Percentiles rank a stretch among this genome's conserved stretches.
These are phyloP conservation scores for Pinus albicaulis DNA, from an alignment of 75 land plant genomes.

Conservation along the genomic window DNA sequence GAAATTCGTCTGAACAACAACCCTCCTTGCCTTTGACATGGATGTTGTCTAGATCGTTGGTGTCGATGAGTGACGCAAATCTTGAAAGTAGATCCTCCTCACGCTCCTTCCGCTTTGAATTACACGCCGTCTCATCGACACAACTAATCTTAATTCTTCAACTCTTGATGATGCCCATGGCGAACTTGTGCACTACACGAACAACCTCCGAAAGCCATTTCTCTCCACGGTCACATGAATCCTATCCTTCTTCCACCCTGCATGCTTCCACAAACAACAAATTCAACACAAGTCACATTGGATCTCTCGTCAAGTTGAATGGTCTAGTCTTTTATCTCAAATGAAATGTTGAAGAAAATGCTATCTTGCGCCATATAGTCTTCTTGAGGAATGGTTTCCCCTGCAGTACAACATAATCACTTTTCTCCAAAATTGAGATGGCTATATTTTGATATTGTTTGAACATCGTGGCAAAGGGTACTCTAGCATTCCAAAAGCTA, in stretches of 20 bases:
- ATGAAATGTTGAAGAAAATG: too few relatives aligned
- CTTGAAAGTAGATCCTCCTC: conserved; percentile 26
- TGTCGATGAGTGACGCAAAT: conserved; percentile 12
- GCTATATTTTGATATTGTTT: too few relatives aligned
- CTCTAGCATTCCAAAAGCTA: too few relatives aligned
- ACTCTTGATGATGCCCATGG: conserved; percentile 30
- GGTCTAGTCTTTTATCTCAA: too few relatives aligned
- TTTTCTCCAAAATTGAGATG: too few relatives aligned
- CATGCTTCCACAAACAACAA: too few relatives aligned
- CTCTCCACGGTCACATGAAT: conserved; percentile 13
- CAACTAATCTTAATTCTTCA: not conserved
- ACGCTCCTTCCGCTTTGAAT: not conserved
- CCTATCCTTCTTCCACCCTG: conserved; percentile 19
- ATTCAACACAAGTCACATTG: too few relatives aligned
- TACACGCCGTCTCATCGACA: not conserved
- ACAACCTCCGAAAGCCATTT: conserved; percentile 33
- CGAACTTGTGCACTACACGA: conserved; percentile 54
- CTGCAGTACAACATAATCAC: too few relatives aligned
- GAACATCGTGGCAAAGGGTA: too few relatives aligned
- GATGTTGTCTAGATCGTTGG: not conserved
- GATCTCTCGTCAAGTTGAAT: too few relatives aligned
- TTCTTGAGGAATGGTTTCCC: too few relatives aligned
- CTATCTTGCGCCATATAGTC: too few relatives aligned
- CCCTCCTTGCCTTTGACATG: not conserved
- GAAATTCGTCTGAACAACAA: conserved; percentile 12